Evolutionary conservation across 2,329 filamentous ascomycete species (phyloP).

Genomic region (Neonectria neomacrospora): DNA sequence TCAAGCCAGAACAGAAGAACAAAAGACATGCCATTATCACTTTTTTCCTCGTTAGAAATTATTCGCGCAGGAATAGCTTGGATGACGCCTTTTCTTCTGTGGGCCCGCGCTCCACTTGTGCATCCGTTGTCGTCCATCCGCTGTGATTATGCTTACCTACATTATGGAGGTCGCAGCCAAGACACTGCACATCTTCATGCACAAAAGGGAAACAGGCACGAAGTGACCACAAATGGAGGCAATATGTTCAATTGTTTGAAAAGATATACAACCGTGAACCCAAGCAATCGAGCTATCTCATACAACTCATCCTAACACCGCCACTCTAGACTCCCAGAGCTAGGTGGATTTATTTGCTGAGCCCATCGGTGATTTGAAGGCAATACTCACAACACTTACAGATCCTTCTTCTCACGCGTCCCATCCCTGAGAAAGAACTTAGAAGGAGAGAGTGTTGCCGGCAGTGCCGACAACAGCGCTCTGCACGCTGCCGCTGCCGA

Average conservation of each 20-base stretch:
- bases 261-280: slow-evolving; percentile 1
- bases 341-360: background rate
- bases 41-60: background rate
- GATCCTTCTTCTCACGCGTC: background rate
- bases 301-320: background rate
- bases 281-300: background rate
- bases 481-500: slow-evolving; percentile 56
- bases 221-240: background rate
- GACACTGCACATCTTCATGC: too few relatives aligned
- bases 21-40: background rate
- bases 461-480: slow-evolving; percentile 50
- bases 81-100: background rate
- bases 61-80: background rate
- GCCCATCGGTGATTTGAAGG: background rate
- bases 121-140: background rate
- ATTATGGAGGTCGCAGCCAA: too few relatives aligned
- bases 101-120: background rate
- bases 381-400: background rate
- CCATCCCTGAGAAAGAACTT: slow-evolving; percentile 28
- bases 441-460: slow-evolving; percentile 52
- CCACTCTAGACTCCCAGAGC: background rate
- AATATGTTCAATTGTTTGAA: background rate
- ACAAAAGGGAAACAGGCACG: too few relatives aligned
- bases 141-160: too few relatives aligned
- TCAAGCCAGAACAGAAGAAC: background rate